Base-by-base conservation (phyloP, 2,329 filamentous ascomycete species). In the Pestalotiopsis sp. region DNA sequence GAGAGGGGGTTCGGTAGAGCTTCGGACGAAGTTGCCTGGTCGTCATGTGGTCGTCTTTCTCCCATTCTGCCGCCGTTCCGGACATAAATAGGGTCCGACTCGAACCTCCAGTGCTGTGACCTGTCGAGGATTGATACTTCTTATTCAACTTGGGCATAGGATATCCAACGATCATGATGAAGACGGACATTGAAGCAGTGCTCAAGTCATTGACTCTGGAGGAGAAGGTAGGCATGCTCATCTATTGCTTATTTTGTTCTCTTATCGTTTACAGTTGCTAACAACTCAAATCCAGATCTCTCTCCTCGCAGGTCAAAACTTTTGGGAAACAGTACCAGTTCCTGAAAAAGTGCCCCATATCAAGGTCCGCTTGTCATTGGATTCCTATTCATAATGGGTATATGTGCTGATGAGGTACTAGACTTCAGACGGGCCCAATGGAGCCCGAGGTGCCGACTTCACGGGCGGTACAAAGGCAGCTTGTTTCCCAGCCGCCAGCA, bases 371-470 rank as follows among this genome's bases (percentile, higher is more conserved):
- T 71, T n/a, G 38, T 25, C 38, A 56, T 25, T 20, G 17, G 9
- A 6, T 57, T 13, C 23, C 12, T 13, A 11, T 31, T 23, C n/a
- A 17, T 17, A 31, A 57, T 17, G 45, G 7, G 17, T 5, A 17
- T 11, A 3, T 23, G 45, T 52, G 23, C 66, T 67, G 17, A 62
- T 31, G 17, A 7, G 9, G 4, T 31, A 1, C 25, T 63, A 67
- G 57, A 71, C 67, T 40, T 72, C 72, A 1, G 78, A 80, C 27
- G 78, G 78, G 0, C 79, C 79, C 63, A 80, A 80, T 70, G 79
- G 79, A 12, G 76, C 77, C n/a, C 78, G 79, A 9, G 78, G 78
- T 12, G 74, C 75, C 12, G 75, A 73, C 56, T 75, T 74, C 31
- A 74, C 76, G 20, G 71, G 71, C 5, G 74, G 74, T 62, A 78